These are phyloP conservation scores for Sambucus nigra DNA, from an alignment of 129 eudicot species.

Conservation along the genomic window DNA sequence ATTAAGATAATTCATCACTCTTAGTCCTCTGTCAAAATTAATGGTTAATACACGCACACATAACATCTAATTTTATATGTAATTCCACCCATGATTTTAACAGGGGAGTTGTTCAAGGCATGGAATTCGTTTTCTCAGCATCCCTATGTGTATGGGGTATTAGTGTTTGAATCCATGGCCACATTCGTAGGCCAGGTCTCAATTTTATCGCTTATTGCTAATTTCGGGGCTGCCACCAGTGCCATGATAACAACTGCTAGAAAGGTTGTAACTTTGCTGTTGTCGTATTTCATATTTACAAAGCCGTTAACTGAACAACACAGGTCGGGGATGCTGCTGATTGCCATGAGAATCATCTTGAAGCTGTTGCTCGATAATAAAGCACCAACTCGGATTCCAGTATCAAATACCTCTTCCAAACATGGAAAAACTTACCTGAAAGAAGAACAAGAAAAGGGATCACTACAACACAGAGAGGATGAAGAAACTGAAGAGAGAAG, in stretches of 20 bases:
- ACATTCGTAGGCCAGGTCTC: constrained; percentile 83
- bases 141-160: constrained; percentile 80
- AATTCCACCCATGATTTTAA: constrained; percentile 79
- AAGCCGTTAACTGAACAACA: constrained; percentile 64
- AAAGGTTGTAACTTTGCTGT: constrained; percentile 57
- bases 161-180: constrained; percentile 82
- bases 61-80: too few relatives aligned
- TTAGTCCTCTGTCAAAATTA: too few relatives aligned
- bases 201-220: constrained; percentile 76
- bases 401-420: constrained; percentile 3
- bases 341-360: constrained; percentile 48
- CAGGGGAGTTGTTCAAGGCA: constrained; percentile 85
- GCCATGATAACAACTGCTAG: constrained; percentile 71
- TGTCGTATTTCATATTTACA: constrained; percentile 55
- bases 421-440: constrained; percentile 13
- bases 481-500: constrained; percentile 44
- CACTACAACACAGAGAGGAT: neutral
- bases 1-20: too few relatives aligned
- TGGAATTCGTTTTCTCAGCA: constrained; percentile 84
- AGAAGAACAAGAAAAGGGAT: constrained; percentile 22
- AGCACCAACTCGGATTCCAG: constrained; percentile 5
- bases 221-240: constrained; percentile 86
- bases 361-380: constrained; percentile 51
- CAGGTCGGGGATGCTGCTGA: constrained; percentile 45
- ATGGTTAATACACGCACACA: too few relatives aligned